A percentile compares a stretch with the other conserved stretches of the same genome.
Evolutionary conservation across 2,329 filamentous ascomycete species (phyloP).

Genomic region (Neocatenulostroma microsporum): DNA sequence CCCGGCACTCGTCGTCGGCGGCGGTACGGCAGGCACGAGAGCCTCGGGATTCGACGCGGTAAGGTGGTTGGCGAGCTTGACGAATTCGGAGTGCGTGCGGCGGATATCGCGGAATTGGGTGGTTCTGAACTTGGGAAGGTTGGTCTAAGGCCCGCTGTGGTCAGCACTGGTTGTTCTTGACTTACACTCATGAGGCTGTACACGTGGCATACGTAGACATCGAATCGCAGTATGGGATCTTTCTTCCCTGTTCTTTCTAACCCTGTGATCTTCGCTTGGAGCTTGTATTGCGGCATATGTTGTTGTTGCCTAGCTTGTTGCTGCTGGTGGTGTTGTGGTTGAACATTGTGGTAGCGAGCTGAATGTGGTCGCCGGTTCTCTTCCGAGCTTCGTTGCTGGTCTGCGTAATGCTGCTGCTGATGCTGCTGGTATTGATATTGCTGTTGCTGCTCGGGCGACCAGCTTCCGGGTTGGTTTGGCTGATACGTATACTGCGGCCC

Average conservation of each 20-base stretch:
- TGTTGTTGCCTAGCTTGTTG: constrained; percentile 25
- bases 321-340: constrained; percentile 12
- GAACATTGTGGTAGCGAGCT: constrained; percentile 26
- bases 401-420: constrained; percentile 31
- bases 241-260: constrained; percentile 91
- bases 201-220: constrained; percentile 70
- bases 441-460: constrained; percentile 27
- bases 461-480: constrained; percentile 20
- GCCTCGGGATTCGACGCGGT: constrained; percentile 97
- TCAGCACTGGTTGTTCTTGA: constrained; percentile 12
- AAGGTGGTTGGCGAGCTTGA: constrained; percentile 91
- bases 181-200: constrained; percentile 4
- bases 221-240: constrained; percentile 88
- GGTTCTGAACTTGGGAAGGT: constrained; percentile 94
- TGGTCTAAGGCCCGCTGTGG: constrained; percentile 59
- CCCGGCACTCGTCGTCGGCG: constrained; percentile 87
- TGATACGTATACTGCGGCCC: constrained; percentile 19
- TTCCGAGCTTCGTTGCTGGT: constrained; percentile 16
- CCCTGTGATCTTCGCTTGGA: constrained; percentile 91
- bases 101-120: constrained; percentile 98
- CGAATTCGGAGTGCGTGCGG: constrained; percentile 88
- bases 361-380: constrained; percentile 24
- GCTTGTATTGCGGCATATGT: constrained; percentile 46
- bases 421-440: constrained; percentile 26
- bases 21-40: constrained; percentile 86